phyloP scores from a whole-genome alignment of 176 grass and related monocot species.

The Aegilops speltoides region DNA sequence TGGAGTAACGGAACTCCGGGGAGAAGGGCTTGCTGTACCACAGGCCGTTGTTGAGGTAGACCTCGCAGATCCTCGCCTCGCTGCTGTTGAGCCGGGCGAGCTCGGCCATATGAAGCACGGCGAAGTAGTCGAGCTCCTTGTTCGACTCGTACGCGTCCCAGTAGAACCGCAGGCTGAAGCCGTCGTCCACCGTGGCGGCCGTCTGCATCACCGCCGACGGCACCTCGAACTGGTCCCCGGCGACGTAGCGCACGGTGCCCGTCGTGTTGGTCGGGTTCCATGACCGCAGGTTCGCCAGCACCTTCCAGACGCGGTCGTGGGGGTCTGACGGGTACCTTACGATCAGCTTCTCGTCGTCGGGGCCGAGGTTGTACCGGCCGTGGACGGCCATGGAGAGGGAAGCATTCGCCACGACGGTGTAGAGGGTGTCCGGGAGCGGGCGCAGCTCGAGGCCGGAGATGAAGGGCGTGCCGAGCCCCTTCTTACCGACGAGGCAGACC shows the following conservation, averaged over 20 bases:
- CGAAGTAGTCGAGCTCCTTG: constrained; percentile 24
- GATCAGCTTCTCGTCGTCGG: not conserved
- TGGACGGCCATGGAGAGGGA: constrained; percentile 12
- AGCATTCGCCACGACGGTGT: not conserved
- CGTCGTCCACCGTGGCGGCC: constrained; percentile 31
- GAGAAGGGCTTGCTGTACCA: constrained; percentile 4
- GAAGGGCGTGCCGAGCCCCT: constrained; percentile 20
- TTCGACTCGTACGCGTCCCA: not conserved
- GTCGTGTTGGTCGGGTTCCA: constrained; percentile 41
- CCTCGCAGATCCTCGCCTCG: constrained; percentile 33
- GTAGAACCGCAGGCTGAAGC: constrained; percentile 27
- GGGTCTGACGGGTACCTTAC: constrained; percentile 40
- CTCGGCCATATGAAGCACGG: constrained; percentile 46
- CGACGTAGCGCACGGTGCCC: not conserved
- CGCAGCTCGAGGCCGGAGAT: constrained; percentile 22
- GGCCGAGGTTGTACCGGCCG: constrained; percentile 11
- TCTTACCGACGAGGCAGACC: constrained; percentile 20
- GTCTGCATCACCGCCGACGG: constrained; percentile 47
- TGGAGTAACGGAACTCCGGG: constrained; percentile 19
- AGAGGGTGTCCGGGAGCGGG: not conserved
- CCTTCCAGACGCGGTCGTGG: constrained; percentile 46
- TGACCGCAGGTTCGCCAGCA: not conserved
- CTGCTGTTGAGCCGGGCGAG: constrained; percentile 10
- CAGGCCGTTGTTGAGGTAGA: constrained; percentile 29
- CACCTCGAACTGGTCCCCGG: constrained; percentile 31